Base-by-base conservation (phyloP, 176 grass and related monocot genomes). In the Bonia amplexicaulis region DNA sequence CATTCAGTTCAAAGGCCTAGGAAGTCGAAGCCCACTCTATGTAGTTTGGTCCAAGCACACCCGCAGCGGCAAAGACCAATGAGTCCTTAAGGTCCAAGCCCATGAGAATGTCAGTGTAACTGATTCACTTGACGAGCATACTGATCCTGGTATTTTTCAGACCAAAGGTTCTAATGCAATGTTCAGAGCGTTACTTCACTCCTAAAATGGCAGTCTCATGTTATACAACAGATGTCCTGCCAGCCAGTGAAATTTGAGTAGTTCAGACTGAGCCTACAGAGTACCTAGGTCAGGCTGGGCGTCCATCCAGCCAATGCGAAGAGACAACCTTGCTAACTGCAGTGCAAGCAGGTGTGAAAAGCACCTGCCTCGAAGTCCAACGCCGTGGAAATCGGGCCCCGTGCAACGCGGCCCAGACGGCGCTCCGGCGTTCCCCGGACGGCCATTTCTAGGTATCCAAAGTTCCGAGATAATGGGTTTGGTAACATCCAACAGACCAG, bases 391-490 rank as follows among this genome's bases (percentile, higher is more conserved):
- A 20, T 40, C 23, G 27, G 39, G 39, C 25, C 25, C 69, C 88
- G 47, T 45, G 45, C 55, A 57, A 62, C 71, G 86, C 65, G 88
- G 78, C 72, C 83, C 72, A 66, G 78, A 12, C 45, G 39, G 23
- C 33, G 77, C 42, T 80, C 77, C 47, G 1, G 27, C 68, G 41
- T 74, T 57, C 82, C 52, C 55, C 42, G 23, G 42, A 46, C 0
- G 2, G 1, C 10, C 12, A 39, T 51, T 58, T 20, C 20, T 11
- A 13, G 44, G 2, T 47, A 3, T 67, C 74, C 33, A 45, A 48
- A 75, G 73, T 76, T 52, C 62, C 25, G 78, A 82, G 78, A 90
- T 90, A 66, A 47, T 90, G 84, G 79, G 88, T 87, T 87, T 58
- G 88, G 84, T 25, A 41, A 59, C 37, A 78, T 72, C 25, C 25